phyloP scores from a whole-genome alignment of 2,329 filamentous ascomycete species.

The Amesomyces nigricolor region DNA sequence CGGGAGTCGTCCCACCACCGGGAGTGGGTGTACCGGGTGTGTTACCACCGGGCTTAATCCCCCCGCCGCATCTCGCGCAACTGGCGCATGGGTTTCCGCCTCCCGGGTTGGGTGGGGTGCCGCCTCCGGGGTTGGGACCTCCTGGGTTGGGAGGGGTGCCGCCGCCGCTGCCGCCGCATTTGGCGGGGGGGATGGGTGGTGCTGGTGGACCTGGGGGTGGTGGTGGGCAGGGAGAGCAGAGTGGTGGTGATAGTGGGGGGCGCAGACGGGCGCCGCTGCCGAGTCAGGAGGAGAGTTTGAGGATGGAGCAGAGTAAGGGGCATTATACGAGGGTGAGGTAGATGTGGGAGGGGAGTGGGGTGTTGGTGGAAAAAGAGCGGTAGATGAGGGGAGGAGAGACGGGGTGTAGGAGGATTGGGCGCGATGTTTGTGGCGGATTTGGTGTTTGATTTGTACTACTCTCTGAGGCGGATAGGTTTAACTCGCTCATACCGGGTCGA shows the following conservation, averaged over 20 bases:
- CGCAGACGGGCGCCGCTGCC: constrained; percentile 66
- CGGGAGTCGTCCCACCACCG: constrained; percentile 42
- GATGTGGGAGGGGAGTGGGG: neutral
- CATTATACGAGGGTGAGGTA: constrained; percentile 53
- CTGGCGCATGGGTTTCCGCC: constrained; percentile 28
- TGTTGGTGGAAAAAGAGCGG: neutral
- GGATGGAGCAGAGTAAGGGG: constrained; percentile 65
- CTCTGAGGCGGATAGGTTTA: no score
- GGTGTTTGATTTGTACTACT: no score
- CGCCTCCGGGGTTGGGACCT: no score
- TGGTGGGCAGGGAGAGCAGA: constrained; percentile 26
- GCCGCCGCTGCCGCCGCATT: constrained; percentile 32
- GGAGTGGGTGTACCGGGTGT: constrained; percentile 37
- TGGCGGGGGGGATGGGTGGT: neutral
- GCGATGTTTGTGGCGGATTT: no score
- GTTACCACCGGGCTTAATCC: constrained; percentile 41
- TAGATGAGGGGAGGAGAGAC: no score
- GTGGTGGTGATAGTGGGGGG: constrained; percentile 29
- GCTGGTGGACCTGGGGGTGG: neutral
- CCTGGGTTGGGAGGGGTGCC: constrained; percentile 11
- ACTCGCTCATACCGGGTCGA: no score
- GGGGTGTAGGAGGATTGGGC: no score
- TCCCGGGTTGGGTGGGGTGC: no score
- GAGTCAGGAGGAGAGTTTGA: constrained; percentile 76
- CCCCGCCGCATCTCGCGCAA: constrained; percentile 33